Evolutionary conservation across 2,329 filamentous ascomycete genomes (phyloP).

Genomic region (Cladophialophora exuberans): DNA sequence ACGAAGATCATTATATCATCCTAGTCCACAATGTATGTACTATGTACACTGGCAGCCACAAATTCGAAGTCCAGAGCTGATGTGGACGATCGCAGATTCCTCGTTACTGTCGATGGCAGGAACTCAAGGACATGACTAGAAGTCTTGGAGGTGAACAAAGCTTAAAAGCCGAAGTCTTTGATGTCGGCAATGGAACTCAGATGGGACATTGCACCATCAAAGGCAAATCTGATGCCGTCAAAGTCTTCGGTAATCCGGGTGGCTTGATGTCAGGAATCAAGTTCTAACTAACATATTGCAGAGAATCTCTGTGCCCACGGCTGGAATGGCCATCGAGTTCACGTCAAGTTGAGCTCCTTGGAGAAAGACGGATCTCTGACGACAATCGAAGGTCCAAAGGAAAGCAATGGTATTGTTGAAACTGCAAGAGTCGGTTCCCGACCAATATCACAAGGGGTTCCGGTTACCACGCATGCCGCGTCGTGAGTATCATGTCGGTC

Average conservation of each 20-base stretch:
- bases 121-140: conserved; percentile 34
- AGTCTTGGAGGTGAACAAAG: conserved; percentile 26
- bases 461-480: background rate
- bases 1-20: conserved; percentile 32
- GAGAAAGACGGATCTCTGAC: conserved; percentile 25
- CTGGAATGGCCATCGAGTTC: conserved; percentile 26
- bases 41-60: background rate
- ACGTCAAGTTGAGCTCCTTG: conserved; percentile 21
- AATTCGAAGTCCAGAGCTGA: background rate
- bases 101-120: conserved; percentile 34
- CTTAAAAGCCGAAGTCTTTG: conserved; percentile 29
- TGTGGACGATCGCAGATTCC: conserved; percentile 25
- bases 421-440: conserved; percentile 1
- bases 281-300: conserved; percentile 12
- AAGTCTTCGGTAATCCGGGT: conserved; percentile 30
- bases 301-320: conserved; percentile 24
- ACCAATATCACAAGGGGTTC: background rate
- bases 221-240: conserved; percentile 21
- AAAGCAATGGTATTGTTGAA: conserved; percentile 9
- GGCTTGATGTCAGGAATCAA: too few species aligned
- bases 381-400: conserved; percentile 23
- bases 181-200: conserved; percentile 22
- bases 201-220: conserved; percentile 30
- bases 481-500: background rate
- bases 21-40: conserved; percentile 30